A percentile compares a stretch with the other conserved stretches of the same genome.
phyloP scores from a whole-genome alignment of 2,329 filamentous ascomycete genomes.

The Fusarium caatingaense region DNA sequence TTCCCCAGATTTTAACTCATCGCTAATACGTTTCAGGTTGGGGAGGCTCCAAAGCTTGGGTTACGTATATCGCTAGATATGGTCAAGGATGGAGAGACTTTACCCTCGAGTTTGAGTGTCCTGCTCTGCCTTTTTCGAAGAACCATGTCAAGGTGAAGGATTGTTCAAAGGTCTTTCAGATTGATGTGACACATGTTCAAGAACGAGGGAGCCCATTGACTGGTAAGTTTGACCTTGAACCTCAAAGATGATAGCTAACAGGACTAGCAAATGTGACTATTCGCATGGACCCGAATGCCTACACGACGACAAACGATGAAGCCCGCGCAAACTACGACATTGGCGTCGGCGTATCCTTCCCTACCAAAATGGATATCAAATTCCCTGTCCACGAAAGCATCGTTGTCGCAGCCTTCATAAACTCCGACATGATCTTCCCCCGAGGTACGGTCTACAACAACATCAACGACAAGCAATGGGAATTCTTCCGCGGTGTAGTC shows the following conservation, averaged over 20 bases:
- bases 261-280: constrained; percentile 16
- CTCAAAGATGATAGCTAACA: neutral
- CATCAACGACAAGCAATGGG: constrained; percentile 32
- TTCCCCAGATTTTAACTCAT: neutral
- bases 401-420: constrained; percentile 27
- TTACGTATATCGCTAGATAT: constrained; percentile 16
- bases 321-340: constrained; percentile 19
- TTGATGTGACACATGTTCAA: constrained; percentile 20
- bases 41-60: constrained; percentile 28
- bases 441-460: constrained; percentile 35
- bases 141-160: constrained; percentile 20
- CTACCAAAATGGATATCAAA: constrained; percentile 16
- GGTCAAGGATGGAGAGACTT: constrained; percentile 25
- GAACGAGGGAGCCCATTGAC: constrained; percentile 22
- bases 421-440: constrained; percentile 25
- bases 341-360: constrained; percentile 18
- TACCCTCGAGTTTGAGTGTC: constrained; percentile 30
- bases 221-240: neutral
- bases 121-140: constrained; percentile 14
- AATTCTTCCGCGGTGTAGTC: constrained; percentile 27
- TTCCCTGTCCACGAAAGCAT: constrained; percentile 31
- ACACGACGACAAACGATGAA: neutral
- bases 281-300: neutral
- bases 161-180: constrained; percentile 9
- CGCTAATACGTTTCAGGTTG: constrained; percentile 7